These are phyloP conservation scores for Aspergillus hancockii DNA, from an alignment of 495 filamentous ascomycete species.

Conservation along the genomic window DNA sequence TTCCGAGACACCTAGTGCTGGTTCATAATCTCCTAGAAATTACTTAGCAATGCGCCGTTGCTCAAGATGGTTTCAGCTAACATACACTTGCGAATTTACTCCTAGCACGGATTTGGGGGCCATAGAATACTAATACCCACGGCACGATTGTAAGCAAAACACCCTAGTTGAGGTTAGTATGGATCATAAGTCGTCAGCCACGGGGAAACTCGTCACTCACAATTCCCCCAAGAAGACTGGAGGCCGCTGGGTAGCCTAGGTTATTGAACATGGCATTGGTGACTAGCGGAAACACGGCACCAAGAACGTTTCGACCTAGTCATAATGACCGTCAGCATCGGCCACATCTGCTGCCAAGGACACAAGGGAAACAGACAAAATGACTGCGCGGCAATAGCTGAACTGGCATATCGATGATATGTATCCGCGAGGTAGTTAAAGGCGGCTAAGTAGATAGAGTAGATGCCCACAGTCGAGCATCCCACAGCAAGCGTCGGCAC, in stretches of 20 bases:
- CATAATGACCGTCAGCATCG: background rate
- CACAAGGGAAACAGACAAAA: constrained; percentile 82
- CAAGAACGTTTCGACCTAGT: constrained; percentile 68
- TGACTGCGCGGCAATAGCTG: constrained; percentile 83
- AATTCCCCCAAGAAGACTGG: constrained; percentile 69
- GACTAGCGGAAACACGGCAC: constrained; percentile 72
- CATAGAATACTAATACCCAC: constrained; percentile 76
- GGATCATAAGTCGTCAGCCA: background rate
- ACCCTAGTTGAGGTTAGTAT: constrained; percentile 35
- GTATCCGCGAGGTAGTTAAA: constrained; percentile 94
- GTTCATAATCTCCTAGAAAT: constrained; percentile 24
- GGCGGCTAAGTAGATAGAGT: constrained; percentile 81
- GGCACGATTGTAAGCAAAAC: constrained; percentile 69
- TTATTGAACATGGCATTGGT: constrained; percentile 63
- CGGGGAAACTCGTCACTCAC: constrained; percentile 9
- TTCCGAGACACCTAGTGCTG: constrained; percentile 15
- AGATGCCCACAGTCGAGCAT: constrained; percentile 84
- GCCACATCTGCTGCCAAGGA: constrained; percentile 66
- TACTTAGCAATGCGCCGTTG: constrained; percentile 1
- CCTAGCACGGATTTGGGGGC: constrained; percentile 69
- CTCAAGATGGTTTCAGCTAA: background rate
- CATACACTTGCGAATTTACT: constrained; percentile 66
- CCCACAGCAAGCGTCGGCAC: constrained; percentile 70
- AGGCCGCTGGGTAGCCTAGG: constrained; percentile 64
- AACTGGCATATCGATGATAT: constrained; percentile 82